Evolutionary conservation across 2,329 filamentous ascomycete species (phyloP).

Genomic region (Neoscytalidium dimidiatum): DNA sequence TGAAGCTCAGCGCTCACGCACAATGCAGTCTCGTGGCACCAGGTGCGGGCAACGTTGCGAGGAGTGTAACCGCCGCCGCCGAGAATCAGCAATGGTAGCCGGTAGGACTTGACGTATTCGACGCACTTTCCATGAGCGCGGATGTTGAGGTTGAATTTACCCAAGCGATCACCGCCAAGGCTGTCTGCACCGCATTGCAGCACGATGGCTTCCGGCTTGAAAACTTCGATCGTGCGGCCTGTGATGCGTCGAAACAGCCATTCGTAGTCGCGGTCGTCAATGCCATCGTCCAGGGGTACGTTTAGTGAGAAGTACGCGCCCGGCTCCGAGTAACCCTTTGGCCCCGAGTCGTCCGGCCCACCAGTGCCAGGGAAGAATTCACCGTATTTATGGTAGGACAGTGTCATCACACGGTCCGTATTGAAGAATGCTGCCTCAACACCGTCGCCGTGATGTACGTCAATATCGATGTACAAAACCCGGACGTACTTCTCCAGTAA

Average conservation of each 20-base stretch:
- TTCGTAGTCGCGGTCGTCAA: slow-evolving; percentile 87
- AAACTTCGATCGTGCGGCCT: slow-evolving; percentile 74
- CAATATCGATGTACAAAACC: slow-evolving; percentile 93
- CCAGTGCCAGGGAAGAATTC: slow-evolving; percentile 93
- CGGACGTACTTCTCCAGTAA: slow-evolving; percentile 79
- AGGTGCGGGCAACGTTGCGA: slow-evolving; percentile 91
- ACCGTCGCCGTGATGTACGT: slow-evolving; percentile 88
- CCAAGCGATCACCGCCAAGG: slow-evolving; percentile 87
- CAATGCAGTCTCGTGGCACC: slow-evolving; percentile 95
- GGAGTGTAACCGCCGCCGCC: slow-evolving; percentile 96
- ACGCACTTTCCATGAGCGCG: slow-evolving; percentile 92
- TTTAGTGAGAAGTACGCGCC: slow-evolving; percentile 90
- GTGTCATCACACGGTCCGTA: slow-evolving; percentile 85
- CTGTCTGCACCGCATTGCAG: slow-evolving; percentile 96
- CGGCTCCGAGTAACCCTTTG: slow-evolving; percentile 77
- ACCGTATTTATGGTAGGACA: slow-evolving; percentile 97
- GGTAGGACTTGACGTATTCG: slow-evolving; percentile 79
- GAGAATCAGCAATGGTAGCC: slow-evolving; percentile 82
- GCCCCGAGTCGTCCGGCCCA: slow-evolving; percentile 82
- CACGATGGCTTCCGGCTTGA: slow-evolving; percentile 87
- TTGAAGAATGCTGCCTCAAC: slow-evolving; percentile 91
- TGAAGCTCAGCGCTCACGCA: slow-evolving; percentile 75
- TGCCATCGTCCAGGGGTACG: slow-evolving; percentile 85
- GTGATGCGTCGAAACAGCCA: slow-evolving; percentile 82
- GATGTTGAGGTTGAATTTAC: slow-evolving; percentile 95